These are phyloP conservation scores for Penicillium mononematosum DNA, from an alignment of 495 filamentous ascomycete genomes.

Conservation along the genomic window DNA sequence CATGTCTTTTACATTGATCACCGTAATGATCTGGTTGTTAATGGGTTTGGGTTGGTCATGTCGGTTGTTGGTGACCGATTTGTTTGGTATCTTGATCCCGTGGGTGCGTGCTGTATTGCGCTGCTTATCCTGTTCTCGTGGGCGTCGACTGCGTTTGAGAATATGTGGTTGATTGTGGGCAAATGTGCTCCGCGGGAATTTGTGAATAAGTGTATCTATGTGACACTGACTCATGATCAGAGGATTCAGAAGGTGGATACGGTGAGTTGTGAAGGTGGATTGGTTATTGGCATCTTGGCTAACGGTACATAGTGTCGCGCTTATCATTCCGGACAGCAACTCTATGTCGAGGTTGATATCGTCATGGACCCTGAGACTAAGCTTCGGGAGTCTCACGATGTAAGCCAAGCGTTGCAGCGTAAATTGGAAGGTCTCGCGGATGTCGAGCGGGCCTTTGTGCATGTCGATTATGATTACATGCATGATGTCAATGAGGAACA, in stretches of 20 bases:
- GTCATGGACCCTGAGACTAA: conserved; percentile 53
- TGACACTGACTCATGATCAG: conserved; percentile 54
- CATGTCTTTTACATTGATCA: conserved; percentile 56
- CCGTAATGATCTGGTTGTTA: conserved; percentile 56
- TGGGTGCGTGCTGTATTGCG: conserved; percentile 55
- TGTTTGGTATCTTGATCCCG: conserved; percentile 56
- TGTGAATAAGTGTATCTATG: conserved; percentile 57
- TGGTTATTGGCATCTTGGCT: background rate
- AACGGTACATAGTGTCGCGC: conserved; percentile 33
- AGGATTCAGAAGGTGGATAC: conserved; percentile 55
- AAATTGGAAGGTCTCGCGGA: conserved; percentile 54
- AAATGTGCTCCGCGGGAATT: conserved; percentile 55
- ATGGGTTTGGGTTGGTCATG: conserved; percentile 55
- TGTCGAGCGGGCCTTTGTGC: conserved; percentile 57
- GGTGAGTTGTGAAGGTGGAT: conserved; percentile 18
- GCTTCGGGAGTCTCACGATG: conserved; percentile 53
- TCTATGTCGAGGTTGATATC: conserved; percentile 59
- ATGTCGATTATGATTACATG: conserved; percentile 48
- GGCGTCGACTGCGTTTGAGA: conserved; percentile 54
- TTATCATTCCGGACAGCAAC: conserved; percentile 55
- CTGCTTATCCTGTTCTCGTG: conserved; percentile 55
- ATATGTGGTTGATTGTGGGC: conserved; percentile 56
- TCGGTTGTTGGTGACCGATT: conserved; percentile 52
- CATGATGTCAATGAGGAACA: conserved; percentile 53
- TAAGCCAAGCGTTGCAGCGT: conserved; percentile 51